Evolutionary conservation across 441 rosid genomes (phyloP).

Genomic region (Kokia cookei): DNA sequence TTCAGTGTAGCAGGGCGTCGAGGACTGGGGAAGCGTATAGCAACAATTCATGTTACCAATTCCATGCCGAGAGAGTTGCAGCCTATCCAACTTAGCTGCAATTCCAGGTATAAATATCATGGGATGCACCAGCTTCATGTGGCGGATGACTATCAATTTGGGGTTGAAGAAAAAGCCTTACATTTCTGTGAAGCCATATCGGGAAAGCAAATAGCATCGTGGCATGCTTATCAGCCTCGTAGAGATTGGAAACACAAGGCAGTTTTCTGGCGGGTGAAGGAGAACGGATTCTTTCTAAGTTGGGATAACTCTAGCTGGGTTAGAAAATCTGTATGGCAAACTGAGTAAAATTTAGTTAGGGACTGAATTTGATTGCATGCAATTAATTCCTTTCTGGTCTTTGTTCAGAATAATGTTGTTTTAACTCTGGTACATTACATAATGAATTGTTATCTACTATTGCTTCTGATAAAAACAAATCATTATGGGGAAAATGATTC

Average conservation of each 20-base stretch:
- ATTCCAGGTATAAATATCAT: background rate
- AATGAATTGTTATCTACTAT: background rate
- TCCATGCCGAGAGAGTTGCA: background rate
- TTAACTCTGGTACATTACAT: background rate
- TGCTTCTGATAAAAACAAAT: background rate
- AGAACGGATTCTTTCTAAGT: constrained; percentile 12
- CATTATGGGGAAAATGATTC: background rate
- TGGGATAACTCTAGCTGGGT: constrained; percentile 25
- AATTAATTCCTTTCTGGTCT: background rate
- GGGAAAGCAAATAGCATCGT: constrained; percentile 1
- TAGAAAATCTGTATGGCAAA: constrained; percentile 11
- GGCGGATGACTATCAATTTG: constrained; percentile 1
- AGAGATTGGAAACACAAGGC: background rate
- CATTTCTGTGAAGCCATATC: constrained; percentile 4
- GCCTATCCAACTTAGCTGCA: constrained; percentile 5
- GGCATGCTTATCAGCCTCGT: constrained; percentile 15
- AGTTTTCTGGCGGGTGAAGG: constrained; percentile 12
- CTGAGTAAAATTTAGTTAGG: background rate
- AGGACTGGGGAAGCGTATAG: background rate
- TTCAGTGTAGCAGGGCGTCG: background rate
- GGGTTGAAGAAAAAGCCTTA: background rate
- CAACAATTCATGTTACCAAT: constrained; percentile 4
- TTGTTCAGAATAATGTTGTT: background rate
- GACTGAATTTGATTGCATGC: background rate
- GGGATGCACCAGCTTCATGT: background rate